These are phyloP conservation scores for Jaltomata sinuosa DNA, from an alignment of 257 asterid genomes.

Conservation along the genomic window DNA sequence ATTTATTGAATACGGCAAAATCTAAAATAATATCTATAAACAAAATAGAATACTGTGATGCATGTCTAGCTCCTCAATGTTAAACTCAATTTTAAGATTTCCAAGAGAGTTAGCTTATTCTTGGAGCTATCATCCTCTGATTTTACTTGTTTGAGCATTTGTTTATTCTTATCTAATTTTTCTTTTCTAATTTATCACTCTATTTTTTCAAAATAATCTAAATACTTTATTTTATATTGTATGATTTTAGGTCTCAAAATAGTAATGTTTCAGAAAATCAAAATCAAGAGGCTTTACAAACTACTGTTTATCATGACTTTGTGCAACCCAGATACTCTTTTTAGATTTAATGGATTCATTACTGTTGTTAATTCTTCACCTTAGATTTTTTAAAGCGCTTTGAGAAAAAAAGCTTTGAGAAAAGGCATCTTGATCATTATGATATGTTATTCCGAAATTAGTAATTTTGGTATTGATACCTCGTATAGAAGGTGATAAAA, in stretches of 20 bases:
- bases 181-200: background rate
- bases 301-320: too few relatives aligned
- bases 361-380: background rate
- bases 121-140: too few relatives aligned
- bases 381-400: background rate
- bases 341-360: too few relatives aligned
- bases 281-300: too few relatives aligned
- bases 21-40: too few relatives aligned
- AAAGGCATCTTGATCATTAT: background rate
- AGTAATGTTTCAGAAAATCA: too few relatives aligned
- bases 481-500: too few relatives aligned
- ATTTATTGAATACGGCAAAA: background rate
- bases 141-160: background rate
- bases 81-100: too few relatives aligned
- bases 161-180: too few relatives aligned
- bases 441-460: too few relatives aligned
- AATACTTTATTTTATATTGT: background rate
- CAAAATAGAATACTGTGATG: background rate
- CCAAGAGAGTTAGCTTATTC: background rate
- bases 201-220: too few relatives aligned
- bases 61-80: background rate
- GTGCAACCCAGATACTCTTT: background rate
- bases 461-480: too few relatives aligned
- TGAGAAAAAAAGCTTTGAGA: background rate
- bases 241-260: background rate